These are phyloP conservation scores for Botrytis sinoallii DNA, from an alignment of 2,329 filamentous ascomycete genomes.

Conservation along the genomic window DNA sequence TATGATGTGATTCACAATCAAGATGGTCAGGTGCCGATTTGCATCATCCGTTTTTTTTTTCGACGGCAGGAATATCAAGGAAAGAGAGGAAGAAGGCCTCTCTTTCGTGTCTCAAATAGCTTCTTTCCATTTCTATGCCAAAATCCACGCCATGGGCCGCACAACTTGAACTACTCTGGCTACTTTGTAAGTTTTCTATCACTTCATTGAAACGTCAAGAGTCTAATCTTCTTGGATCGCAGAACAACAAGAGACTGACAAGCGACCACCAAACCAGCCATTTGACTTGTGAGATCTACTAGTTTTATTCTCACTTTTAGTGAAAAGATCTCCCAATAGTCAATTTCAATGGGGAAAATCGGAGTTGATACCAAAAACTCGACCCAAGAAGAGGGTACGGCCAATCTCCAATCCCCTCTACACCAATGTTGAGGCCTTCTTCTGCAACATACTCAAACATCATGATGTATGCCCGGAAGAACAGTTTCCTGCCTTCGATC, in stretches of 20 bases:
- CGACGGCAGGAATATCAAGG: not conserved
- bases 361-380: not conserved
- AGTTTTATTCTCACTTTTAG: not conserved
- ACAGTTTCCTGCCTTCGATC: not conserved
- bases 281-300: not conserved
- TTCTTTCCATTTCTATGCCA: not conserved
- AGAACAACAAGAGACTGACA: not conserved
- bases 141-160: not conserved
- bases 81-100: not conserved
- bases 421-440: not conserved
- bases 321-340: not conserved
- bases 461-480: not conserved
- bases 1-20: conserved; percentile 9
- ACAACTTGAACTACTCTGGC: not conserved
- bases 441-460: conserved; percentile 8
- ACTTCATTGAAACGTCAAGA: not conserved
- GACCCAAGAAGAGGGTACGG: conserved; percentile 6
- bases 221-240: not conserved
- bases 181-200: not conserved
- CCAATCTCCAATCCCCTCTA: conserved; percentile 19
- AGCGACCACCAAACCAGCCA: no score
- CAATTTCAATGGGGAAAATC: conserved; percentile 9
- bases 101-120: not conserved
- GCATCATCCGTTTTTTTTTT: not conserved
- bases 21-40: not conserved